phyloP scores from a whole-genome alignment of 1,284 basidiomycete species.

The Dichomitus squalens region DNA sequence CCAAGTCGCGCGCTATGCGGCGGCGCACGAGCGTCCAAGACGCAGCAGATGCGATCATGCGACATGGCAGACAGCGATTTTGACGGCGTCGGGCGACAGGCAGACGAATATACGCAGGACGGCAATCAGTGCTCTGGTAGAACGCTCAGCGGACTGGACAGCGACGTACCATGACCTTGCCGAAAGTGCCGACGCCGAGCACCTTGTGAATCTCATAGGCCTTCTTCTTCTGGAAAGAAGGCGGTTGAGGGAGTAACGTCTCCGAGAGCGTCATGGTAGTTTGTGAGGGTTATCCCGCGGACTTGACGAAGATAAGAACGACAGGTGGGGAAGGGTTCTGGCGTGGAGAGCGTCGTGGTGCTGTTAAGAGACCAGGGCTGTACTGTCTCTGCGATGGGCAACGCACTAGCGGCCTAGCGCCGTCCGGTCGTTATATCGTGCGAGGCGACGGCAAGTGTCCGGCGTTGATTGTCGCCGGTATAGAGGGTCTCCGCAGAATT shows the following conservation, averaged over 20 bases:
- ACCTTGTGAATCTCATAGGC: conserved; percentile 73
- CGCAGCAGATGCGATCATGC: not conserved
- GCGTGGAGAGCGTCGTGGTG: not conserved
- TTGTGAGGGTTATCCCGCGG: not conserved
- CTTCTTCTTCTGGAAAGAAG: conserved; percentile 85
- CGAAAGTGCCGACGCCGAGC: conserved; percentile 83
- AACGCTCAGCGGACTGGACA: not conserved
- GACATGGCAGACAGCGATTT: not conserved
- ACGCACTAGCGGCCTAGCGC: too few relatives aligned
- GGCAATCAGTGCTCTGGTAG: not conserved
- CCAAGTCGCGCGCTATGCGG: conserved; percentile 65
- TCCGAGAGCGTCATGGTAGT: conserved; percentile 38
- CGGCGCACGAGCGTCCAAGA: not conserved
- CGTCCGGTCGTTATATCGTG: too few relatives aligned
- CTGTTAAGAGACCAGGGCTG: not conserved
- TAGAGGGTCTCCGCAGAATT: not conserved
- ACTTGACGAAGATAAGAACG: not conserved
- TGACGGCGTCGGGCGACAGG: not conserved
- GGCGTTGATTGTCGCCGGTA: not conserved
- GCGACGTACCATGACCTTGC: conserved; percentile 75
- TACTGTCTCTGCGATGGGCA: not conserved
- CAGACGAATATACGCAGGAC: not conserved
- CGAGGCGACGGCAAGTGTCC: not conserved
- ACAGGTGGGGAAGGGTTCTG: not conserved
- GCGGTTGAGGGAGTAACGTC: conserved; percentile 73